Evolutionary conservation across 2,329 filamentous ascomycete species (phyloP), one percentile per base, ranked within the genome.

Genomic region (Xylaria digitata): DNA sequence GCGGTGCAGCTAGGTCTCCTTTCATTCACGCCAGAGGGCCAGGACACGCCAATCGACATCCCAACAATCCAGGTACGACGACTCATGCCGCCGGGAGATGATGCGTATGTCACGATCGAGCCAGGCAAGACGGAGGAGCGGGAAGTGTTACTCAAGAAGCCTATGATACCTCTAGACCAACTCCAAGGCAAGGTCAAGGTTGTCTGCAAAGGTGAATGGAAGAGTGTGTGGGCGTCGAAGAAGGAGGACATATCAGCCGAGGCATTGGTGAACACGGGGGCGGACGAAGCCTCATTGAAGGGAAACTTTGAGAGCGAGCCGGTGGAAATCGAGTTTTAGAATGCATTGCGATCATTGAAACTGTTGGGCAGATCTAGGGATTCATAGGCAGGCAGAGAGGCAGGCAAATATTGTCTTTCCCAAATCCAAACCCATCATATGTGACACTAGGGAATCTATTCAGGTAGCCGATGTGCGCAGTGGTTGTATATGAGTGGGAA

Each of bases 1-100:
- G 82, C 79, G 0, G 65, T 82, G 52, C 76, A 80, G 60, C 75
- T 83, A 2, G 82, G 82, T 8, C 72, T 82, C n/a, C 58, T 84
- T 4, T 73, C 75, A 40, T 77, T 84, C 67, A 80, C 76, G 2
- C 80, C 78, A 2, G 74, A 77, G 2, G 78, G 76, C 1, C 74
- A 75, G 17, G 71, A 72, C 5, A 45, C 66, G 23, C 78, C 81
- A 4, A 61, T 84, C 3, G 75, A 81, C 3, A 72, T 82, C 9
- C 76, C 78, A 13, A 75, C 71, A 15, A 72, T 83, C 56, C 75
- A 80, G 61, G 71, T 82, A 50, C 76, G 78, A 40, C 76, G 82
- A 13, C 70, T 79, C 49, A 80, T 81, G 80, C 82, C 82, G 3
- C 81, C 82, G 0, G 71, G 68, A 4, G 72, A 71, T 13, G 80